Evolutionary conservation across 2,329 filamentous ascomycete species (phyloP).

Genomic region (Colletotrichum melonis): DNA sequence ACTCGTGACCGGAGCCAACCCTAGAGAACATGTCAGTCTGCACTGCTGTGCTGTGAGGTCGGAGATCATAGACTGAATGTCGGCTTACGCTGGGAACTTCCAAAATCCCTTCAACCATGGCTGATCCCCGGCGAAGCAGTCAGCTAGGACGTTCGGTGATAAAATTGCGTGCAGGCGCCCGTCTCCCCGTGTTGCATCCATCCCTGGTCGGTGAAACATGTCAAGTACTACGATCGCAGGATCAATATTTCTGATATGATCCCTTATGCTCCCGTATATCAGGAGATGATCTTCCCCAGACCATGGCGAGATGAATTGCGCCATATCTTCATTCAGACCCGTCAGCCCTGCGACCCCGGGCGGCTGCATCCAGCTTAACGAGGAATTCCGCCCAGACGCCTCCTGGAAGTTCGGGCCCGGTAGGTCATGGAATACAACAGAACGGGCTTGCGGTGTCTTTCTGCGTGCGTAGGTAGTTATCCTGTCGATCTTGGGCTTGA

Average conservation of each 20-base stretch:
- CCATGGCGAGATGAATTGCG: slow-evolving; percentile 43
- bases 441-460: slow-evolving; percentile 30
- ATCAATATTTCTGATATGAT: slow-evolving; percentile 44
- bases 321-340: slow-evolving; percentile 33
- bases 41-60: neutral
- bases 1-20: slow-evolving; percentile 54
- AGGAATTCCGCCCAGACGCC: slow-evolving; percentile 34
- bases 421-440: slow-evolving; percentile 42
- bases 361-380: slow-evolving; percentile 31
- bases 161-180: slow-evolving; percentile 49
- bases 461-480: slow-evolving; percentile 33
- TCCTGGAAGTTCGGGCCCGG: slow-evolving; percentile 37
- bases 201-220: slow-evolving; percentile 41
- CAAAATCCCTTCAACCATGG: slow-evolving; percentile 49
- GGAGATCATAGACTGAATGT: neutral
- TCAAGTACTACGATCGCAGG: slow-evolving; percentile 48
- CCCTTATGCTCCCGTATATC: slow-evolving; percentile 40
- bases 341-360: slow-evolving; percentile 38
- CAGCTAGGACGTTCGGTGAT: slow-evolving; percentile 55
- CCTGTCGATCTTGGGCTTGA: slow-evolving; percentile 28
- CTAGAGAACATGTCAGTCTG: slow-evolving; percentile 40
- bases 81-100: slow-evolving; percentile 52
- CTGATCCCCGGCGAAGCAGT: slow-evolving; percentile 52
- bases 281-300: slow-evolving; percentile 42
- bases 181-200: slow-evolving; percentile 39